Base-by-base conservation (phyloP, 768 basidiomycete species). In the Wakefieldia striispora region DNA sequence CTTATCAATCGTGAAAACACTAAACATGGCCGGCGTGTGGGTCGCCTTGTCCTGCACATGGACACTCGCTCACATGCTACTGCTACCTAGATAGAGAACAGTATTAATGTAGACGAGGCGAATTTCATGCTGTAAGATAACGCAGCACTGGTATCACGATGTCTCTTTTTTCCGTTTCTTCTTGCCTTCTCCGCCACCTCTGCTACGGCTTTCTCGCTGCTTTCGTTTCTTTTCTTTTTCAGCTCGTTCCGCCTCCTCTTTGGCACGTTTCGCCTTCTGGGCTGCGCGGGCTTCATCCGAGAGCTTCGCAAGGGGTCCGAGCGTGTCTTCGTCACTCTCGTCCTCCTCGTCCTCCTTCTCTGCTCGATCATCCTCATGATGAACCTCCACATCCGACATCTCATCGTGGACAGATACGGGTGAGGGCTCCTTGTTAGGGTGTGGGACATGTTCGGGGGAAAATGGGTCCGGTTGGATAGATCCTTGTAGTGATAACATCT, bases 401-500 rank as follows among this genome's bases (percentile, higher is more conserved):
- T 58, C 55, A 13, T 57, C 51, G 17, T 20, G 49, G 14, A 7
- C 37, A 45, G 43, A 43, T 20, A 49, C 26, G 12, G 49, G 29
- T 20, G 53, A 40, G 24, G 47, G 21, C 8, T 33, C 57, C 37
- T 39, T 60, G 33, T 58, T 52, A 12, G 60, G 38, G n/a, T 62
- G 61, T 16, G 74, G 69, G 21, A 73, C 61, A 62, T 88, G 86
- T 39, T 71, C 72, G 1, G 79, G 75, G 6, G 85, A 84, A 67
- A 91, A 88, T 2, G 88, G 88, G 58, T 91, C 82, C 4, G 71
- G 65, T 58, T 90, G 88, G 50, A 94, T 73, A 3, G 91, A 93
- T 9, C 93, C 93, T 26, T 90, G 76, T 12, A 97, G 70, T 3
- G 92, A 95, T 17, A 97, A 71, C 91, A 95, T 95, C 63, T 95